These are phyloP conservation scores for Lophiostoma macrostomum DNA, from an alignment of 495 filamentous ascomycete genomes.

Conservation along the genomic window DNA sequence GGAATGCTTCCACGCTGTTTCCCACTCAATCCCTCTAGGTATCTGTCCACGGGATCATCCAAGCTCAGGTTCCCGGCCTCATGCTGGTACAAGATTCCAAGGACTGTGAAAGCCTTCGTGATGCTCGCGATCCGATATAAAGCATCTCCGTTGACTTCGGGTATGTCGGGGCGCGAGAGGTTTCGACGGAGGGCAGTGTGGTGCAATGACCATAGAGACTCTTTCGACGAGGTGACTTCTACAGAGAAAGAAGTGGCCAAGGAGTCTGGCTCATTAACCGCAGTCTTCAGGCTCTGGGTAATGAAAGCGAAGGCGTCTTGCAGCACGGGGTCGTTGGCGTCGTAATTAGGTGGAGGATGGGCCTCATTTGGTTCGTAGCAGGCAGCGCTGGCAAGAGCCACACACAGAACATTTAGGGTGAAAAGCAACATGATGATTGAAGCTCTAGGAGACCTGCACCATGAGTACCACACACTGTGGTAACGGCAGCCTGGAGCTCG, in stretches of 20 bases:
- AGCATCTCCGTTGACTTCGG: conserved; percentile 34
- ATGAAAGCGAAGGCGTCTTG: conserved; percentile 18
- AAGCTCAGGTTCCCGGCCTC: conserved; percentile 39
- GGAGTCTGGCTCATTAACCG: conserved; percentile 20
- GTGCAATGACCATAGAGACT: conserved; percentile 36
- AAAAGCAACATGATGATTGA: conserved; percentile 3
- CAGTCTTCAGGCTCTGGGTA: background rate
- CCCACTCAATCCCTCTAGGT: conserved; percentile 32
- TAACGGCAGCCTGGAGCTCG: no score
- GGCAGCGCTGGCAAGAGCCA: background rate
- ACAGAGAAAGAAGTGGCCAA: conserved; percentile 36
- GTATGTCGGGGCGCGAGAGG: conserved; percentile 31
- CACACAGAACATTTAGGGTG: background rate
- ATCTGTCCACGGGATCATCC: conserved; percentile 36
- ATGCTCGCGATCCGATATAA: conserved; percentile 42
- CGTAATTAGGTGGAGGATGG: conserved; percentile 18
- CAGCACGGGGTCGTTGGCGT: conserved; percentile 9
- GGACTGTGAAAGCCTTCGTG: conserved; percentile 40
- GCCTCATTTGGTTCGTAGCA: conserved; percentile 31
- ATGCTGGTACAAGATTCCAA: conserved; percentile 39
- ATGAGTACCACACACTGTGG: no score
- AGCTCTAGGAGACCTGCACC: background rate
- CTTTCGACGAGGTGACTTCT: conserved; percentile 36
- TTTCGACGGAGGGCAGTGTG: conserved; percentile 38
- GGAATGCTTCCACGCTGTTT: conserved; percentile 30